Conservation (phyloP, 2,329 filamentous ascomycete species). For the Phoma sp. region DNA sequence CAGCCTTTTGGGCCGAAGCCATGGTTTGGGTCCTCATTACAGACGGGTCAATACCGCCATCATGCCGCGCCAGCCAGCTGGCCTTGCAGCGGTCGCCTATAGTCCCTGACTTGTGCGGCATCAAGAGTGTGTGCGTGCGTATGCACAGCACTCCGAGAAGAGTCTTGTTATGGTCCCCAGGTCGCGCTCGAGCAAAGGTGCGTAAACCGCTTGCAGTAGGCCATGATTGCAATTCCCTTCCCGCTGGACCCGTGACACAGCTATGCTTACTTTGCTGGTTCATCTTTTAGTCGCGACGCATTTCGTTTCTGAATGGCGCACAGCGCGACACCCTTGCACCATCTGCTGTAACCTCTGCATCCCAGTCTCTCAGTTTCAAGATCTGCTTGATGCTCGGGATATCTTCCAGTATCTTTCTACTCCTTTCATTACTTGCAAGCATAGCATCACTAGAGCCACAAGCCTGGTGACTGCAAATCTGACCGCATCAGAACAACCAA, state of each 20-base stretch:
- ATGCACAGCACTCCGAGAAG: conserved; percentile 1
- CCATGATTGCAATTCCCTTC: neutral
- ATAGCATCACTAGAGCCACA: no score
- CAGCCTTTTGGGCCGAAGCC: conserved; percentile 3
- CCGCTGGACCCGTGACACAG: neutral
- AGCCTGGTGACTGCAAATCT: no score
- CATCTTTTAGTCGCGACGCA: conserved; percentile 1
- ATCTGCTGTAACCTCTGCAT: neutral
- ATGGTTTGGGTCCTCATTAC: conserved; percentile 6
- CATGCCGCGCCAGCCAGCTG: neutral
- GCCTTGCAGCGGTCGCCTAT: neutral
- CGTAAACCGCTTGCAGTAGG: neutral
- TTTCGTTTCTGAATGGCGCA: conserved; percentile 7
- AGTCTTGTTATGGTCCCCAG: neutral
- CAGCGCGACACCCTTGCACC: neutral
- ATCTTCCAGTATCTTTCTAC: no score
- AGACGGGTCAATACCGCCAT: neutral
- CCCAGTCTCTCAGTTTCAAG: neutral
- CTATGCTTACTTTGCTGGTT: neutral
- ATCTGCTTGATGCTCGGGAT: no score
- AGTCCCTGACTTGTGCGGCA: neutral
- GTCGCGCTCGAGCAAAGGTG: neutral
- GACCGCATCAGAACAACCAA: no score
- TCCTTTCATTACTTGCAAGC: no score
- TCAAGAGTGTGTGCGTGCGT: neutral